Evolutionary conservation across 306 rosid species (phyloP), one percentile per base, ranked within the genome.

Genomic region (Senna siamea): DNA sequence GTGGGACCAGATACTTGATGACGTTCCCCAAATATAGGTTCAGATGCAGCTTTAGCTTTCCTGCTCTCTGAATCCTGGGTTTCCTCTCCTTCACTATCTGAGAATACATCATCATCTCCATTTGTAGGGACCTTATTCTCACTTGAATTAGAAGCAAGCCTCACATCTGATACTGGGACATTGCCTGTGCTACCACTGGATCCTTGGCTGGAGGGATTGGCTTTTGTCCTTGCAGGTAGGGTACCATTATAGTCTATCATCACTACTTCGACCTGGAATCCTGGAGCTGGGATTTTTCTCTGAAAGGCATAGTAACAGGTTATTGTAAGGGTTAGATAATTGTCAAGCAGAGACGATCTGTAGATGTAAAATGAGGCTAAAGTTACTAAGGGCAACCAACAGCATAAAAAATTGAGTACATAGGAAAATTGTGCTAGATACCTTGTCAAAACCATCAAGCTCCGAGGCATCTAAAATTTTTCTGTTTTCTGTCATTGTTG

Each of bases 381-480:
- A 66, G 44, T 70, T 60, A 46, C 5, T 5, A 11, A 35, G 58
- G 26, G 57, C 15, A 58, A 28, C 20, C 32, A 20, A 46, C 22
- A 3, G 43, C 76, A 26, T 13, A 46, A 57, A 37, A 75, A 23
- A 66, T 55, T n/a, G 40, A 73, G 35, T 38, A 20, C 7, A 47
- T 26, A 79, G 15, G 15, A 62, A 51, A 73, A 47, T 56, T 18
- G 12, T 30, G 62, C 51, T n/a, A n/a, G 69, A 74, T 81, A 91
- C 99, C 99, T 88, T 88, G 72, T 94, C 93, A 74, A 92, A 94
- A 81, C 88, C 96, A 78, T 94, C 99, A 30, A 94, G 91, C 77
- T 91, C 95, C 4, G 84, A 82, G 74, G 82, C 78, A 19, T 76
- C 82, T 30, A 89, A 73, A 75, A 82, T 17, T 56, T 2, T 74